A percentile compares a stretch with the other conserved stretches of the same genome.
phyloP scores from a whole-genome alignment of 2,329 filamentous ascomycete genomes.

The Nectriaceae sp. region DNA sequence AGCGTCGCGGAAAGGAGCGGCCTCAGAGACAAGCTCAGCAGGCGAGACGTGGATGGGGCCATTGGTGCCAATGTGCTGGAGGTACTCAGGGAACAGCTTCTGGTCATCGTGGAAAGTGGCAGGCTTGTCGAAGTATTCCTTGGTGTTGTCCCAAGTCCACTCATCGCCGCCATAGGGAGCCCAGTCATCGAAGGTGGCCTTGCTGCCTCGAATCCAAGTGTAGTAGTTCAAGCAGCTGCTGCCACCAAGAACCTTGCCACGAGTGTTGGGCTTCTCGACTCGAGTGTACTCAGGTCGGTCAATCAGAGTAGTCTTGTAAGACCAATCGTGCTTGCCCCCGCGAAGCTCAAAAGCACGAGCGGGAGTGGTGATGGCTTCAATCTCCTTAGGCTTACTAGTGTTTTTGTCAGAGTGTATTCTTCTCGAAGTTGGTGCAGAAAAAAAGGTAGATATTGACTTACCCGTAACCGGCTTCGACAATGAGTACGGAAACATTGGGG shows the following conservation, averaged over 20 bases:
- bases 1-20: slow-evolving; percentile 52
- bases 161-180: slow-evolving; percentile 70
- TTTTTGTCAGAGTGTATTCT: too few species aligned
- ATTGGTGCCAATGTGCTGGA: slow-evolving; percentile 51
- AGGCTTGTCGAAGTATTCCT: slow-evolving; percentile 55
- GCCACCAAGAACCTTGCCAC: slow-evolving; percentile 61
- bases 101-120: slow-evolving; percentile 59
- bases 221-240: slow-evolving; percentile 62
- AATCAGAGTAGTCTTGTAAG: slow-evolving; percentile 63
- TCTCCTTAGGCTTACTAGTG: slow-evolving; percentile 49
- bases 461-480: slow-evolving; percentile 53
- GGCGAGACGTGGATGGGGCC: slow-evolving; percentile 57
- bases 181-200: slow-evolving; percentile 65
- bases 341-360: slow-evolving; percentile 54
- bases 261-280: slow-evolving; percentile 65
- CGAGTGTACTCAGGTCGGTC: slow-evolving; percentile 60
- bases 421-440: too few species aligned
- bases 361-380: slow-evolving; percentile 55
- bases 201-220: slow-evolving; percentile 61
- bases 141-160: slow-evolving; percentile 54
- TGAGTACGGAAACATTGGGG: slow-evolving; percentile 41
- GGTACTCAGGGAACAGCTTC: slow-evolving; percentile 43
- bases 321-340: slow-evolving; percentile 58
- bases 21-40: slow-evolving; percentile 53
- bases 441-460: too few species aligned